Evolutionary conservation across 2,329 filamentous ascomycete genomes (phyloP), one percentile per base, ranked within the genome.

Genomic region (Arthrobotrys musiformis): DNA sequence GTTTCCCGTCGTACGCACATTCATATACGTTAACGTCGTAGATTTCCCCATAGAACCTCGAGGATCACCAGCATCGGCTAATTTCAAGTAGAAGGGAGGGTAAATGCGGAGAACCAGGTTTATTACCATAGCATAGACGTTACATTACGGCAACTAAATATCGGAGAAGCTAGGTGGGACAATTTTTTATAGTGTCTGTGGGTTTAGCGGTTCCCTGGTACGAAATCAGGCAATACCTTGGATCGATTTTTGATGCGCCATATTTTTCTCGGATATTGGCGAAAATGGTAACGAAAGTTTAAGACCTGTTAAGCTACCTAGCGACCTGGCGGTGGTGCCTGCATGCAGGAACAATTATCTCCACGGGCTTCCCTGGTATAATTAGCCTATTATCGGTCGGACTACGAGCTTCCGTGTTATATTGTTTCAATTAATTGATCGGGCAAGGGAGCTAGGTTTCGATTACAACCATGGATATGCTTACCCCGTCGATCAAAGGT

Each of bases 231-330:
- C 48, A 37, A 37, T 56, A 62, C 54, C 52, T 63, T 56, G 58
- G 61, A 35, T 42, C 40, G n/a, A 42, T 19, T 42, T 9, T 52
- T 56, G 56, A 44, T 76, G 70, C 70, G 48, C 70, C 56, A 70
- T 70, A 75, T 76, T 76, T 56, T 76, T 76, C 35, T 63, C 70
- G 63, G 70, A 64, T 44, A 75, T 42, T 68, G 64, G 70, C 70
- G 64, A 76, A 56, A 52, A 2, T 13, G 5, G n/a, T 42, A 58
- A 22, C 24, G 28, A 40, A 17, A n/a, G n/a, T n/a, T 28, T 60
- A n/a, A 22, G 68, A 15, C 17, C 26, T 19, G 19, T 42, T 42
- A 35, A 35, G 15, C 37, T 7, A 13, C 6, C 22, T 44, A 37
- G 62, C 50, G 28, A 62, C 42, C n/a, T n/a, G n/a, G n/a, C n/a